Evolutionary conservation across 1,284 basidiomycete genomes (phyloP), one percentile per base, ranked within the genome.

Genomic region (Athelia psychrophila): DNA sequence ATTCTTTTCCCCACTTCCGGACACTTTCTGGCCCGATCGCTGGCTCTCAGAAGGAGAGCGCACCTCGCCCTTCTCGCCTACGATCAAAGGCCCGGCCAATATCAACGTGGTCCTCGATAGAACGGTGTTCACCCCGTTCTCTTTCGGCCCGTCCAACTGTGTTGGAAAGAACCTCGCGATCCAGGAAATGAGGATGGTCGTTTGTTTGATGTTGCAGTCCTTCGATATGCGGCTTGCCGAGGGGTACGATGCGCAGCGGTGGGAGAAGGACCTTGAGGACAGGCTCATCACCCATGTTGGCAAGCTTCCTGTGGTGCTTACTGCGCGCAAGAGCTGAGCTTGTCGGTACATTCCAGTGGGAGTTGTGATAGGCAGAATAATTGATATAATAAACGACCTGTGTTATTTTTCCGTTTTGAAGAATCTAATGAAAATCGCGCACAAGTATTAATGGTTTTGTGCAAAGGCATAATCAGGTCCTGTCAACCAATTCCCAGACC

Each of bases 141-240:
- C 64, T 2, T 61, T 54, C 44, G 68, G 67, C 2, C 60, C 65
- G 15, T 54, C 58, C 20, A 67, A 61, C 51, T 71, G 70, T 54
- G 64, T 65, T 1, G 69, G 68, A 3, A 68, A 67, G 54, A 56
- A 58, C 33, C 60, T 71, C 15, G 69, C 69, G 19, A 45, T 63
- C 56, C 59, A 55, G n/a, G 64, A 67, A 56, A 60, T 66, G 55
- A 57, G 62, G 13, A 61, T 62, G 54, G 61, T 68, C n/a, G 47
- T 65, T 19, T 57, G 56, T 36, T 46, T 52, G 50, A 49, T 64
- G 40, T 47, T 69, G 51, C 67, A 63, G 51, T 56, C 50, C 30
- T 56, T 69, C 38, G 61, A 67, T 46, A 22, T 42, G n/a, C 16
- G 20, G 8, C 38, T 22, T 16, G 20, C 16, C 8, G 38, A 42